A percentile compares a stretch with the other conserved stretches of the same genome.
Evolutionary conservation across 139 green algal species (phyloP).

Genomic region (Micromonas commoda): DNA sequence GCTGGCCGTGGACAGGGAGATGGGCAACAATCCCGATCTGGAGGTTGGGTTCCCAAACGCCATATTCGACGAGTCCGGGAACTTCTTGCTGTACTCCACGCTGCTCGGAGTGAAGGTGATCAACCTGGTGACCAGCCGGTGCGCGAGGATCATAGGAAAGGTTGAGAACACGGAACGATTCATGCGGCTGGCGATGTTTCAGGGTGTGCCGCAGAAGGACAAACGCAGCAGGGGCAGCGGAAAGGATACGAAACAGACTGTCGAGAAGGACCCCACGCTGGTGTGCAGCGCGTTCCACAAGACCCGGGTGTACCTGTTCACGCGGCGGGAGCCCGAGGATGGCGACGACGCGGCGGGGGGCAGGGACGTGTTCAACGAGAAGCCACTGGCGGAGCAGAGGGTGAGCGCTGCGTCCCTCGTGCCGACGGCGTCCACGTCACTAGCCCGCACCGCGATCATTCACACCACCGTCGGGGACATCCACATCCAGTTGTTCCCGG

Average conservation of each 20-base stretch:
- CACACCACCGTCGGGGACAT: conserved; percentile 82
- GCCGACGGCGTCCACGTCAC: not conserved
- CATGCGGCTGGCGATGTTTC: conserved; percentile 76
- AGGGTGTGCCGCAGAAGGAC: conserved; percentile 38
- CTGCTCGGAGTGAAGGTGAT: conserved; percentile 77
- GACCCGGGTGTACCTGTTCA: conserved; percentile 91
- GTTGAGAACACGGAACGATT: conserved; percentile 95
- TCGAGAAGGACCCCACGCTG: conserved; percentile 72
- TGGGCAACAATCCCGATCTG: conserved; percentile 47
- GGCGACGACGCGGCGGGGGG: conserved; percentile 61
- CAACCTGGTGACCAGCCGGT: conserved; percentile 78
- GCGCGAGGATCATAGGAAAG: conserved; percentile 73
- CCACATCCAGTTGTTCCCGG: conserved; percentile 79
- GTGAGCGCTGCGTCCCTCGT: conserved; percentile 18
- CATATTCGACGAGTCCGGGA: conserved; percentile 88
- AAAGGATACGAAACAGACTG: not conserved
- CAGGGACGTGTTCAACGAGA: conserved; percentile 96
- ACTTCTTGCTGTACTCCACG: conserved; percentile 80
- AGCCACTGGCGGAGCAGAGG: conserved; percentile 47
- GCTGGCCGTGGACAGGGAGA: conserved; percentile 44
- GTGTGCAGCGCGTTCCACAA: conserved; percentile 73
- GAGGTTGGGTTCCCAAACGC: conserved; percentile 57
- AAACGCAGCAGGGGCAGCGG: conserved; percentile 8
- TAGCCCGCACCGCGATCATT: conserved; percentile 39
- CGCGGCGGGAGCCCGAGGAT: conserved; percentile 54